Conservation (phyloP, 257 asterid species). For the Capsicum chinense region DNA sequence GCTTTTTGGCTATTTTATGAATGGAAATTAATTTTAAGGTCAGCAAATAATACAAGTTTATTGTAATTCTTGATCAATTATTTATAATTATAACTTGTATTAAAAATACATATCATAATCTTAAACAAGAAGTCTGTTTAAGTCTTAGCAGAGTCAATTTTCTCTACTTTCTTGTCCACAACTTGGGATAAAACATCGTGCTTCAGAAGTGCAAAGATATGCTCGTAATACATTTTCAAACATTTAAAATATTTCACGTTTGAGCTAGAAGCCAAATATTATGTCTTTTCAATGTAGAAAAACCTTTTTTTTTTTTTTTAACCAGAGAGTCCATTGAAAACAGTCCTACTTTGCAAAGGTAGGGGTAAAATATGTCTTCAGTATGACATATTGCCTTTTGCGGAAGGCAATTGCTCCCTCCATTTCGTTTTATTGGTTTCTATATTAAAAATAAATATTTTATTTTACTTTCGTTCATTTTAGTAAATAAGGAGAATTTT, state of each 20-base stretch:
- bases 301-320: not conserved
- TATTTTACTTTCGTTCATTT: too few species aligned
- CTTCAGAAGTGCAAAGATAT: not conserved
- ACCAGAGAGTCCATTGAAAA: not conserved
- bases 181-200: not conserved
- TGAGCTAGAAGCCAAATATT: not conserved
- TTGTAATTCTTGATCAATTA: not conserved
- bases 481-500: too few species aligned
- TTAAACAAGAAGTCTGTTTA: too few species aligned
- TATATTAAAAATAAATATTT: too few species aligned
- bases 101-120: not conserved
- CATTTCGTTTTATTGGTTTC: too few species aligned
- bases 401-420: not conserved
- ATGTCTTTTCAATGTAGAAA: not conserved
- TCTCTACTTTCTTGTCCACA: not conserved
- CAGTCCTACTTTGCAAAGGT: not conserved
- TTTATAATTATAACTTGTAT: not conserved
- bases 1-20: not conserved
- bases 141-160: not conserved
- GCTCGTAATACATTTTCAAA: not conserved
- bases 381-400: not conserved
- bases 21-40: not conserved
- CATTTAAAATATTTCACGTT: not conserved
- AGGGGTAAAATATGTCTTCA: not conserved
- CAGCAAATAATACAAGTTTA: not conserved